Base-by-base conservation (phyloP, 2,329 filamentous ascomycete species). In the Colletotrichum gigasporum region DNA sequence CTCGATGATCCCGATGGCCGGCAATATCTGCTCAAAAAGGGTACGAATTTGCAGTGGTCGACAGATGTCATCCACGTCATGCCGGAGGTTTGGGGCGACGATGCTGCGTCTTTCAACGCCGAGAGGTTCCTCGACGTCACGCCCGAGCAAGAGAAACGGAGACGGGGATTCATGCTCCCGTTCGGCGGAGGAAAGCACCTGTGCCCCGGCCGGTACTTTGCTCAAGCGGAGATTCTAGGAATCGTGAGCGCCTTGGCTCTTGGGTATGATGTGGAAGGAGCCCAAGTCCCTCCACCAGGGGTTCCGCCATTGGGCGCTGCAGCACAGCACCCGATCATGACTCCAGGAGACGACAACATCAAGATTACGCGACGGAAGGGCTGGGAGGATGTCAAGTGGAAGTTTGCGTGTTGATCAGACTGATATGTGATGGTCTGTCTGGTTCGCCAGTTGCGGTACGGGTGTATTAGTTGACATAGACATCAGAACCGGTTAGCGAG, bases 171-270 rank as follows among this genome's bases (percentile, higher is more conserved):
- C n/a, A 63, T 69, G n/a, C 68, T 73, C 1, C 71, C 76, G 0
- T 76, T 78, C 44, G 76, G 75, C 5, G 74, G 74, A 24, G 75
- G 74, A 1, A 71, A 66, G 18, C 67, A 74, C 35, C 69, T 76
- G 0, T 78, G 74, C 16, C 75, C 76, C 0, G 75, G 75, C 0
- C 64, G 75, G 0, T 71, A 73, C 26, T 74, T 77, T 53, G 75
- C 75, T 1, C 57, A 71, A 11, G 64, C 71, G 0, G 76, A 78
- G 67, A 74, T 69, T 42, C 50, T 73, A 50, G 72, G 66, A 3
- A 39, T 72, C n/a, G 45, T 70, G 52, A 62, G 55, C 5, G 67
- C 67, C 6, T 34, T 72, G 14, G 62, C 69, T 11, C 58, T 71
- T 12, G 69, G 69, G 8, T 72, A 69, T 41, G 71, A 72, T 9